These are phyloP conservation scores for Zalaria obscura DNA, from an alignment of 2,329 filamentous ascomycete species.

Conservation along the genomic window DNA sequence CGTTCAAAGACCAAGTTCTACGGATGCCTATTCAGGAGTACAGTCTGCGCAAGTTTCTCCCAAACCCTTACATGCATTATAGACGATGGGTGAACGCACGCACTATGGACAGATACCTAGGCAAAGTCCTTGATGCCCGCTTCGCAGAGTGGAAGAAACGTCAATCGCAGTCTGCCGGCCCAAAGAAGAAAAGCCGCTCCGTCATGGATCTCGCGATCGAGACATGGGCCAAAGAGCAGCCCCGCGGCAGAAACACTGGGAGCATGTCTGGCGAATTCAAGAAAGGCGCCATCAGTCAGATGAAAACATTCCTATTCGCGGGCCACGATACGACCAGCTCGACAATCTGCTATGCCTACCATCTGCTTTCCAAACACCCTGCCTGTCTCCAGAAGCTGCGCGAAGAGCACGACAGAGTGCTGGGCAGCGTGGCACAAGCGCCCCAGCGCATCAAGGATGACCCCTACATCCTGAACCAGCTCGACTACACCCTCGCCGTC, in stretches of 20 bases:
- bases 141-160: slow-evolving; percentile 16
- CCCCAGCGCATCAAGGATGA: slow-evolving; percentile 23
- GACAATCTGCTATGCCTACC: slow-evolving; percentile 22
- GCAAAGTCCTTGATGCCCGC: slow-evolving; percentile 21
- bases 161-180: slow-evolving; percentile 8
- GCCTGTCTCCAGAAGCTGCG: slow-evolving; percentile 20
- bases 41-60: slow-evolving; percentile 20
- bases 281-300: slow-evolving; percentile 19
- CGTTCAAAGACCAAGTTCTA: slow-evolving; percentile 19
- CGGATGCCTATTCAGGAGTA: slow-evolving; percentile 20
- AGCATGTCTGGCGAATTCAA: slow-evolving; percentile 22
- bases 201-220: slow-evolving; percentile 20
- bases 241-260: slow-evolving; percentile 8
- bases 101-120: slow-evolving; percentile 21
- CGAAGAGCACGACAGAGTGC: slow-evolving; percentile 38
- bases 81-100: slow-evolving; percentile 19
- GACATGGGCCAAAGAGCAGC: slow-evolving; percentile 23
- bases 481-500: slow-evolving; percentile 38
- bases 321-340: slow-evolving; percentile 29
- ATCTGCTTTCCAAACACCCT: slow-evolving; percentile 24
- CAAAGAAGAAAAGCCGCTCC: slow-evolving; percentile 14
- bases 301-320: slow-evolving; percentile 28
- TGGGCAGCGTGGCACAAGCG: slow-evolving; percentile 20
- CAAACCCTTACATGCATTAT: slow-evolving; percentile 21
- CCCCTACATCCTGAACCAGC: slow-evolving; percentile 33